phyloP scores from a whole-genome alignment of 495 filamentous ascomycete genomes.

The Podospora appendiculata region DNA sequence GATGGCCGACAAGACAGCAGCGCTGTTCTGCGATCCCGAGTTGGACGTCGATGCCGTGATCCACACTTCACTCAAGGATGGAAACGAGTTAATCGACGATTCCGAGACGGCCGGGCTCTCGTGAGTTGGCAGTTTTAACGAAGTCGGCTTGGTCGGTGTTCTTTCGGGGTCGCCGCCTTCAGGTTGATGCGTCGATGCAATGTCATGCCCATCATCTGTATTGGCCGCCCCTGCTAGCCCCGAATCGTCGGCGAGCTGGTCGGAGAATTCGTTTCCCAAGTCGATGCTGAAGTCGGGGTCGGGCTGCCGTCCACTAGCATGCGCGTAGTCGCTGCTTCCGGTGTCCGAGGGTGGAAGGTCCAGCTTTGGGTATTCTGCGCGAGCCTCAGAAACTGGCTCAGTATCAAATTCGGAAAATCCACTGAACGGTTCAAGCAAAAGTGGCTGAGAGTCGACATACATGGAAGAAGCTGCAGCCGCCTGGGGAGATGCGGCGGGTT shows the following conservation, averaged over 20 bases:
- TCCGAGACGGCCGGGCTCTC: conserved; percentile 7
- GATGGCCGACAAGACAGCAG: conserved; percentile 3
- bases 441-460: conserved; percentile 16
- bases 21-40: conserved; percentile 15
- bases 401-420: conserved; percentile 16
- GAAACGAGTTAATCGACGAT: conserved; percentile 21
- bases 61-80: conserved; percentile 31
- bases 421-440: conserved; percentile 19
- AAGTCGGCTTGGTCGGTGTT: neutral
- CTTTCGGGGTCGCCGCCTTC: neutral
- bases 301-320: conserved; percentile 29
- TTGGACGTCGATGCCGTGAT: conserved; percentile 19
- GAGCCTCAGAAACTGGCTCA: neutral
- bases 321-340: conserved; percentile 16
- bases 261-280: conserved; percentile 15
- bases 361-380: conserved; percentile 9
- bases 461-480: conserved; percentile 2
- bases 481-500: neutral
- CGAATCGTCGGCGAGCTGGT: conserved; percentile 10
- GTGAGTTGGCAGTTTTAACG: conserved; percentile 3
- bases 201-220: neutral
- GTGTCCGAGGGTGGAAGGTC: conserved; percentile 19
- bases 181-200: neutral
- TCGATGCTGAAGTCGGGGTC: conserved; percentile 25
- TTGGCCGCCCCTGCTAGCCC: neutral